Base-by-base conservation (phyloP, 176 grass and related monocot genomes). In the Hordeum marinum region DNA sequence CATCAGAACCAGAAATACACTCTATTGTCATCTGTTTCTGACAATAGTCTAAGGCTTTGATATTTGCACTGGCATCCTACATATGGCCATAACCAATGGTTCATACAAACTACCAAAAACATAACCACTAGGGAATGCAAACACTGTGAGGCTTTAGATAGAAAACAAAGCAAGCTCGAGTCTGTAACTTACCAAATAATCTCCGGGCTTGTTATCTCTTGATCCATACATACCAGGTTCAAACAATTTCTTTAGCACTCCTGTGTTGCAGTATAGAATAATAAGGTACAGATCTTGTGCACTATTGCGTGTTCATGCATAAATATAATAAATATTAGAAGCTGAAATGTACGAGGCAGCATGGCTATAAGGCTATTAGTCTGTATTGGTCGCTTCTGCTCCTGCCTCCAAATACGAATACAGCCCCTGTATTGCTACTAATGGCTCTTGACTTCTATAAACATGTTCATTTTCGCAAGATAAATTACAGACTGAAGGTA, bases 171-270 rank as follows among this genome's bases (percentile, higher is more conserved):
- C 54, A 83, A 68, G 63, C 71, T 80, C 60, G 36, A 31, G 5
- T 72, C 40, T 87, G 63, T 42, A 81, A 85, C 45, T 92, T 87
- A 94, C 93, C 74, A 35, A 72, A 81, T 46, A 77, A 82, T 86
- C 80, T 89, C 35, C 59, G 21, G 29, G 3, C 77, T 68, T 92
- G 50, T 31, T 35, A 82, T 82, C 85, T 83, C 35, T 82, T 77
- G 75, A 83, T 65, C 25, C 71, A 88, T 89, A 88, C 43, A 78
- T 59, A 89, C 59, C 13, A 68, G 58, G 83, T 85, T 80, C 81
- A 76, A 92, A 78, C 48, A 67, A 89, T 84, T 92, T 89, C 86
- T 94, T 99, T 82, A 99, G 85, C 39, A 92, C 90, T 84, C 93
- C 96, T 99, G 73, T 21, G 20, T 29, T 61, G 25, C 20, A 90